A percentile compares a stretch with the other conserved stretches of the same genome.
phyloP scores from a whole-genome alignment of 306 rosid genomes.

The Spatholobus suberectus region DNA sequence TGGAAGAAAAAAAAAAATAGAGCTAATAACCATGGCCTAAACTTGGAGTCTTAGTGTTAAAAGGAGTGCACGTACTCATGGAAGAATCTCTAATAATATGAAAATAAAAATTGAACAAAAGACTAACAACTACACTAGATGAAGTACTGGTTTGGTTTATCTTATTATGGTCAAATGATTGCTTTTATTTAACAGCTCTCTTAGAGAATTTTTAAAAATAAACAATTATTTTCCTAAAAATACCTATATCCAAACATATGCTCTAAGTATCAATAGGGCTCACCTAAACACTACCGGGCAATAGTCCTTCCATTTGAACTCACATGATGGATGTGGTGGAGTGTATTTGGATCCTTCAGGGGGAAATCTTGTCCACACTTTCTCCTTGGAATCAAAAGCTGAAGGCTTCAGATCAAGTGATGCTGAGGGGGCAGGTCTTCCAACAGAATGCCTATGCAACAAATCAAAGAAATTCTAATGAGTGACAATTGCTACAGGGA shows the following conservation, averaged over 20 bases:
- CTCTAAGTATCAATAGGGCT: not conserved
- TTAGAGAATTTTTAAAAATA: not conserved
- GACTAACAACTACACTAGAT: not conserved
- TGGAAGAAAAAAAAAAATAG: not conserved
- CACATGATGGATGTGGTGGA: constrained; percentile 86
- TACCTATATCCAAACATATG: not conserved
- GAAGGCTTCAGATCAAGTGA: constrained; percentile 88
- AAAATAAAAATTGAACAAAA: not conserved
- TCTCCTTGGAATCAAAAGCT: constrained; percentile 88
- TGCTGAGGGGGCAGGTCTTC: constrained; percentile 87
- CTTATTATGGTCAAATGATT: not conserved
- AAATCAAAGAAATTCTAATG: not conserved
- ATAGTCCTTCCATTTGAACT: constrained; percentile 94
- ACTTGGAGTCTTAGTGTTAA: not conserved
- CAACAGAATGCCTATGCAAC: constrained; percentile 81
- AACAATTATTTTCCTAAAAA: not conserved
- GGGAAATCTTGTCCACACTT: constrained; percentile 92
- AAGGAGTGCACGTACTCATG: not conserved
- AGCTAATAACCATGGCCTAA: not conserved
- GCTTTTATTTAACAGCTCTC: not conserved
- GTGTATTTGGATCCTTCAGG: constrained; percentile 90
- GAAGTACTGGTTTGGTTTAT: not conserved
- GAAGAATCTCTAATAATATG: not conserved
- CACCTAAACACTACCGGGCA: constrained; percentile 95
- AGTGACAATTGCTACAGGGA: not conserved